Evolutionary conservation across 1,284 basidiomycete species (phyloP), one percentile per base, ranked within the genome.

Genomic region (Malassezia arunalokei): DNA sequence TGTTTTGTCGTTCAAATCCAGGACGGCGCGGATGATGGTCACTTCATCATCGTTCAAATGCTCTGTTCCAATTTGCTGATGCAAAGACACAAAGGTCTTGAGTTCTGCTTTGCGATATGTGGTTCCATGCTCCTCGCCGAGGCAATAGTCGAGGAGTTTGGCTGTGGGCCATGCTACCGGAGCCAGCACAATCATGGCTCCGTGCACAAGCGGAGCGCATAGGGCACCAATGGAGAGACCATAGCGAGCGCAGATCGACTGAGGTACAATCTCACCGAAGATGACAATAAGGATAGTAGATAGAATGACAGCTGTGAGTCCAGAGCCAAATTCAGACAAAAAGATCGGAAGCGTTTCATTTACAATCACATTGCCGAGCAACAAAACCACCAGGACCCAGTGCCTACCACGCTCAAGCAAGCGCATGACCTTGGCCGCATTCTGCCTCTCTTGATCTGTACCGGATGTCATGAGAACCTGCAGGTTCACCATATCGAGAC

Each of bases 211-310:
- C 0, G 83, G 82, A 0, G 87, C 87, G 78, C 89, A 87, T 63
- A 85, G 86, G 1, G 90, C 90, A 29, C 91, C 91, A 47, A 95
- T 83, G 54, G 84, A 84, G 3, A 95, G 79, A 24, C 91, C 91
- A 76, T 92, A 86, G 14, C 90, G 82, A 9, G 89, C 91, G 73
- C 88, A 95, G 44, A 78, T 71, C 6, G 77, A 76, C 73, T 75
- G 71, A 1, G 73, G 73, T 6, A 75, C 65, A 30, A 75, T 70
- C 46, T 75, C 72, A 24, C 65, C 69, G 59, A 78, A 79, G 60
- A 79, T 77, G 65, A 79, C 72, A 43, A 75, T 73, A 33, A 74
- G 64, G 17, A 69, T 46, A 20, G 71, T 73, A 6, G 69, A 72
- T 24, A 55, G 43, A 27, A 64, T 59, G 27, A 72, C 65, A 28